A percentile compares a stretch with the other conserved stretches of the same genome.
These are phyloP conservation scores for Talaromyces liani DNA, from an alignment of 495 filamentous ascomycete species.

Conservation along the genomic window DNA sequence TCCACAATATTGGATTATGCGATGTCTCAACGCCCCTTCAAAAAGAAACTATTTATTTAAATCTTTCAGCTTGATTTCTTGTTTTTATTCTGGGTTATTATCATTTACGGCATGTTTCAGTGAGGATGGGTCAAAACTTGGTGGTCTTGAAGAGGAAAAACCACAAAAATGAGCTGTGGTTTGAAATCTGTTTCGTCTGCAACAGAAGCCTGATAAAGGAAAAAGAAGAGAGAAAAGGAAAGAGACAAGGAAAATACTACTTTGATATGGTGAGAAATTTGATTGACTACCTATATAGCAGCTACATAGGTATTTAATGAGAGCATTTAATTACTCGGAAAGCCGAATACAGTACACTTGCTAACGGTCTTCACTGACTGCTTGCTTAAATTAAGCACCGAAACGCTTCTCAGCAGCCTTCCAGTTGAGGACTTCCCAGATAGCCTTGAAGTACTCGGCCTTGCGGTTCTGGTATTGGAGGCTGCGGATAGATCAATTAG, in stretches of 20 bases:
- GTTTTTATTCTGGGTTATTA: not conserved
- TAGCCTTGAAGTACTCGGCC: constrained; percentile 92
- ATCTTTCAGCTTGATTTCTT: not conserved
- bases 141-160: not conserved
- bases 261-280: not conserved
- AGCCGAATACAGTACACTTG: not conserved
- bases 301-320: not conserved
- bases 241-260: too few relatives aligned
- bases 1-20: not conserved
- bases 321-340: not conserved
- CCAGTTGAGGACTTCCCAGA: constrained; percentile 99
- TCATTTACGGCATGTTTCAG: not conserved
- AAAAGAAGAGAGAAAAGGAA: too few relatives aligned
- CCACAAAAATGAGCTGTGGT: too few relatives aligned
- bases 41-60: not conserved
- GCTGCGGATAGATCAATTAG: constrained; percentile 32
- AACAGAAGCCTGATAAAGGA: too few relatives aligned
- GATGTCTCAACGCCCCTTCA: not conserved
- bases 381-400: constrained; percentile 15
- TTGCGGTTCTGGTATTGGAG: constrained; percentile 98
- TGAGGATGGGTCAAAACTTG: not conserved
- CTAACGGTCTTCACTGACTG: not conserved
- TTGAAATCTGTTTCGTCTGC: too few relatives aligned
- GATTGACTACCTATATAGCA: not conserved
- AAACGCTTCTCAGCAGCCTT: constrained; percentile 87